Evolutionary conservation across 225 moss, liverwort and hornwort species (phyloP), one percentile per base, ranked within the genome.

Genomic region (Pseudisothecium myosuroides): DNA sequence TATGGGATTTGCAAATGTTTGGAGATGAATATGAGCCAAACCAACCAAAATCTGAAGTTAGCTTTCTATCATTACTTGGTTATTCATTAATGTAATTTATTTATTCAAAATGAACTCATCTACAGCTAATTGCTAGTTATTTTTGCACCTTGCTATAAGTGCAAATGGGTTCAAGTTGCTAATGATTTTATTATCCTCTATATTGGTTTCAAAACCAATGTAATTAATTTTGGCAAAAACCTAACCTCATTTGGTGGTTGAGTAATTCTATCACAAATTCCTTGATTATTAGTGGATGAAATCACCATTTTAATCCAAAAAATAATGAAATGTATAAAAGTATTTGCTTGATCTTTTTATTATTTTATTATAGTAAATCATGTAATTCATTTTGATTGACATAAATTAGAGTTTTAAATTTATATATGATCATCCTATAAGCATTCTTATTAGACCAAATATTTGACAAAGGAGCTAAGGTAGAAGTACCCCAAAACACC

Each of bases 201-300:
- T 0, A 45, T 0, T 4, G 0, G 2, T 73, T 73, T 45, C 17
- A 43, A 72, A 43, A 28, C 28, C 0, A 45, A 0, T 28, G 3
- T 28, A 45, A 45, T 73, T 73, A 45, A 10, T 45, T 28, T 73
- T 73, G 6, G 11, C 20, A 13, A 76, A 47, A 50, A 32, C 5
- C 8, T 73, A 32, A 50, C 32, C 5, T 17, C 5, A 76, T 21
- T 0, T 76, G 0, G 21, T 32, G 3, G 50, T 47, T 50, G 21
- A 14, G 50, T 72, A 32, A 21, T 76, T 20, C 0, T 12, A 1
- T 76, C 0, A 50, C 31, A 50, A 75, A 50, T 23, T 76, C 5
- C 8, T 18, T 74, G 3, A 74, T 47, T 16, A 72, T 43, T 1
- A 19, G 0, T 31, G 12, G 47, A 47, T 47, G 31, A 74, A 43